phyloP scores from a whole-genome alignment of 257 asterid genomes.

The Ehretia macrophylla region DNA sequence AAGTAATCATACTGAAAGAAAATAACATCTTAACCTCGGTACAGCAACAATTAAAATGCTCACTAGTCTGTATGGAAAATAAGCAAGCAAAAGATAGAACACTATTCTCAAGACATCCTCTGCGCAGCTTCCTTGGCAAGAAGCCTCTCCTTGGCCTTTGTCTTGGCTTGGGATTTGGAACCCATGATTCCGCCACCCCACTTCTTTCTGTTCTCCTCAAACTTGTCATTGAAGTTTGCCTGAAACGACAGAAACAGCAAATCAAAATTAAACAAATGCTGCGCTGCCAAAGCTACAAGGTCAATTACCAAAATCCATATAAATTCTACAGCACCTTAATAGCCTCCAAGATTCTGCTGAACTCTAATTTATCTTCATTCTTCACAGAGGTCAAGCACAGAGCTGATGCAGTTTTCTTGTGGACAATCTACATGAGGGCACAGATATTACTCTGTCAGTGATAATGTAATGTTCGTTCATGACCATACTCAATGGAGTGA shows the following conservation, averaged over 20 bases:
- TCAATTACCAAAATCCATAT: not conserved
- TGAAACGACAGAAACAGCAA: slow-evolving; percentile 5
- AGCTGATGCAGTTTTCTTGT: slow-evolving; percentile 22
- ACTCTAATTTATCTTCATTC: slow-evolving; percentile 23
- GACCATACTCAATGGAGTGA: too few species aligned
- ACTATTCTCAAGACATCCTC: slow-evolving; percentile 18
- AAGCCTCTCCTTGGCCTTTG: slow-evolving; percentile 43
- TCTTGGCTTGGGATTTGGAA: slow-evolving; percentile 41
- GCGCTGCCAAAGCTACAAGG: too few species aligned
- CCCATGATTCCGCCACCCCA: slow-evolving; percentile 55
- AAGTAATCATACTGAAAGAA: not conserved
- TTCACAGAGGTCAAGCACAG: slow-evolving; percentile 18
- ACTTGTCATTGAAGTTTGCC: slow-evolving; percentile 50
- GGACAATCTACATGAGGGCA: slow-evolving; percentile 11
- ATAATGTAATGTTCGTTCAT: not conserved
- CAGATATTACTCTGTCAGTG: not conserved
- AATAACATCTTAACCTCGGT: not conserved
- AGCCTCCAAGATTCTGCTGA: slow-evolving; percentile 22
- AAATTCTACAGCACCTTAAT: slow-evolving; percentile 10
- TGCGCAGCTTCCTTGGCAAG: slow-evolving; percentile 45
- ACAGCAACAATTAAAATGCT: not conserved
- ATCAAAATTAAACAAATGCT: not conserved
- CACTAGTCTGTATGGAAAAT: not conserved
- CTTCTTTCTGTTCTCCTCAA: slow-evolving; percentile 37
- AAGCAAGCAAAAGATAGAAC: too few species aligned